Base-by-base conservation (phyloP, 2,329 filamentous ascomycete genomes). In the Rhynchosporium agropyri region DNA sequence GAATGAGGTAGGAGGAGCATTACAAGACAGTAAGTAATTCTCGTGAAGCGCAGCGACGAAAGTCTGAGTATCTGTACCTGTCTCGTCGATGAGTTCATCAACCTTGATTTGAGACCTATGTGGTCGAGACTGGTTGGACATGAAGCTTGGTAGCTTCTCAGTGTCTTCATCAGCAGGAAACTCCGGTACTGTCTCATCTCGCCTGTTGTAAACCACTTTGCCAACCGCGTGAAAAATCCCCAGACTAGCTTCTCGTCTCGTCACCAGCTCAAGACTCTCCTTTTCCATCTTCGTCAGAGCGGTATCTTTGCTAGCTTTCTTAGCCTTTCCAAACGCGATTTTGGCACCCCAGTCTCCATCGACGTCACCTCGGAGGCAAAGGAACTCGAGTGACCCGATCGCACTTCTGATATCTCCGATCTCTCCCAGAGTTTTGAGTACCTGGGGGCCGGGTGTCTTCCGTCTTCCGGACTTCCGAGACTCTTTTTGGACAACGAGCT, bases 191-290 rank as follows among this genome's bases (percentile, higher is more conserved):
- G 65, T 74, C 33, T 89, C 86, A 28, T 89, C 83, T 51, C 95
- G 85, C 75, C 97, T 99, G 79, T 99, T 99, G 79, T 98, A 96
- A 0, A 98, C 88, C 2, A 99, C 91, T 74, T 95, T 97, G 3
- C 94, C 95, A 12, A 98, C 90, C 0, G 95, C 92, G 75, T 99
- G 95, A 73, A 99, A 99, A 57, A 99, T 92, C 1, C 94, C 95
- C 2, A 99, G 80, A 66, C 89, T 97, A 15, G 90, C 89, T 77
- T 98, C 95, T 61, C 95, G 85, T 72, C 93, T 91, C 0, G 90
- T 92, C 28, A 98, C 85, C 63, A 95, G 79, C 72, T 92, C 86
- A 9, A 98, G 77, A 4, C 87, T 93, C 66, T 96, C 89, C 63
- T 85, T 81, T 75, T 98, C 95, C 72, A 89, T 88, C 65, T 84